Evolutionary conservation across 176 grass and related monocot genomes (phyloP).

Genomic region (Cenchrus purpureus): DNA sequence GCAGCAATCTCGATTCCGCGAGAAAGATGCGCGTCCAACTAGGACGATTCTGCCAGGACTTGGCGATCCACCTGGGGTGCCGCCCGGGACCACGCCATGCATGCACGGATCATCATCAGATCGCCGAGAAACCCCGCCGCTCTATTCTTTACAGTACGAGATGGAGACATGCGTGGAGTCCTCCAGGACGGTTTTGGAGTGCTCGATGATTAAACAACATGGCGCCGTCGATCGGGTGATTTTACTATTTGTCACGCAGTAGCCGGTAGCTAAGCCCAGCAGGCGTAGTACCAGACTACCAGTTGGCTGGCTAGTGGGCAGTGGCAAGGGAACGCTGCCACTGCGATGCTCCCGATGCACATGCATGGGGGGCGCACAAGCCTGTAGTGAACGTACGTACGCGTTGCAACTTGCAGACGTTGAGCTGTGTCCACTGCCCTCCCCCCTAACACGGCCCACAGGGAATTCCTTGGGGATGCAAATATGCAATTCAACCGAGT

Average conservation of each 20-base stretch:
- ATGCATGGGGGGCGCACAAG: background rate
- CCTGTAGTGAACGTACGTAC: background rate
- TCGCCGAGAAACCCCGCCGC: background rate
- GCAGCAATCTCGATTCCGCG: background rate
- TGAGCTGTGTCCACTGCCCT: background rate
- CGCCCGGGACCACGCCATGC: background rate
- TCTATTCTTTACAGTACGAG: background rate
- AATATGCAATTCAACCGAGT: too few species aligned
- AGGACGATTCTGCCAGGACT: constrained; percentile 30
- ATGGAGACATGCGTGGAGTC: background rate
- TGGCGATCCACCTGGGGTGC: constrained; percentile 17
- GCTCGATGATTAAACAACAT: constrained; percentile 4
- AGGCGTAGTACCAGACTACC: too few species aligned
- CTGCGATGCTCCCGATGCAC: constrained; percentile 11
- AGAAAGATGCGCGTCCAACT: constrained; percentile 30
- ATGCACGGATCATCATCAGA: background rate
- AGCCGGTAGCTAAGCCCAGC: too few species aligned
- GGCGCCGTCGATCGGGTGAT: background rate
- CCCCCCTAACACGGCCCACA: background rate
- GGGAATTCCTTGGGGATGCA: background rate
- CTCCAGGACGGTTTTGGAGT: background rate
- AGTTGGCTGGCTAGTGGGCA: constrained; percentile 2
- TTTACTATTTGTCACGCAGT: background rate
- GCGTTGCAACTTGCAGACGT: too few species aligned
- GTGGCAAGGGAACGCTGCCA: background rate